Percentiles rank a stretch among this genome's conserved stretches.
These are phyloP conservation scores for Patellaria atrata DNA, from an alignment of 495 filamentous ascomycete genomes.

Conservation along the genomic window DNA sequence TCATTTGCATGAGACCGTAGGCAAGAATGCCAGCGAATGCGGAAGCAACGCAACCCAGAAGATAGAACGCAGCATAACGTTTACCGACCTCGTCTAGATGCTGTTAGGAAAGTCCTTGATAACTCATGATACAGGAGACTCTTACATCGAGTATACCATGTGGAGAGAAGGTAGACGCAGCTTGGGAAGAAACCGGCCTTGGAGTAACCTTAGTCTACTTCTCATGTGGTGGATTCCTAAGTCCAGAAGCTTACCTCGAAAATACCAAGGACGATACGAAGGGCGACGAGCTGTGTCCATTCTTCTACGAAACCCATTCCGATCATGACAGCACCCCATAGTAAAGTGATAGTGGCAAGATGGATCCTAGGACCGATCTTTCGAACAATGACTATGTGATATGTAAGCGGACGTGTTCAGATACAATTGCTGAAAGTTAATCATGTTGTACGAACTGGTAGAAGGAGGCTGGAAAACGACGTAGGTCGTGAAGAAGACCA, in stretches of 20 bases:
- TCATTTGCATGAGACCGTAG: constrained; percentile 32
- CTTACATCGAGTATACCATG: constrained; percentile 48
- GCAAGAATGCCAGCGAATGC: constrained; percentile 50
- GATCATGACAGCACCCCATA: constrained; percentile 37
- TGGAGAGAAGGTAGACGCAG: constrained; percentile 46
- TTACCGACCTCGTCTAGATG: constrained; percentile 42
- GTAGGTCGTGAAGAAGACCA: constrained; percentile 57
- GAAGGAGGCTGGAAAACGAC: constrained; percentile 47
- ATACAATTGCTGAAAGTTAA: too few species aligned
- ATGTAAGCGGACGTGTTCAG: too few species aligned
- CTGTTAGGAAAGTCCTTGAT: constrained; percentile 1
- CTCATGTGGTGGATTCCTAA: background rate
- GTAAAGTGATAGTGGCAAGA: constrained; percentile 37
- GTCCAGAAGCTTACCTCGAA: constrained; percentile 30
- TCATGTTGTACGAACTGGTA: too few species aligned
- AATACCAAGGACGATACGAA: constrained; percentile 46
- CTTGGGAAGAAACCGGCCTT: constrained; percentile 50
- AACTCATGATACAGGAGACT: background rate
- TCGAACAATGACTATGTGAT: constrained; percentile 42
- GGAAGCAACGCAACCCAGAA: constrained; percentile 47
- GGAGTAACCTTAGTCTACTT: background rate
- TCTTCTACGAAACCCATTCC: constrained; percentile 45
- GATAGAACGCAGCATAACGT: constrained; percentile 49
- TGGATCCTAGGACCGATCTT: constrained; percentile 47
- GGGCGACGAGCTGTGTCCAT: constrained; percentile 36